Percentiles rank a stretch among this genome's conserved stretches.
These are phyloP conservation scores for Macaranga tanarius DNA, from an alignment of 441 rosid genomes.

Conservation along the genomic window DNA sequence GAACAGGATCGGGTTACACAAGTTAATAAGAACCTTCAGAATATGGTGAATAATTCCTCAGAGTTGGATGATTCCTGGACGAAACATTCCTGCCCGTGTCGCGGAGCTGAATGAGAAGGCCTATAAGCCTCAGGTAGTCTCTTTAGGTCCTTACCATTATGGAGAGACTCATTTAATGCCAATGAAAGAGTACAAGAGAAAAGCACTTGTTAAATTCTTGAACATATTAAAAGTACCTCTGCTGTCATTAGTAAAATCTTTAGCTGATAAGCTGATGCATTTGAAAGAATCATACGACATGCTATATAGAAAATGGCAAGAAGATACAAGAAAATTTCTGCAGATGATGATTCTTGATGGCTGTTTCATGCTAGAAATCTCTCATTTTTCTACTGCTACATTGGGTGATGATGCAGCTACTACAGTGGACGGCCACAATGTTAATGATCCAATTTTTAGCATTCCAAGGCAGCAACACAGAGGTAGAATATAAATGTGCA, in stretches of 20 bases:
- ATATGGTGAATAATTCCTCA: constrained; percentile 14
- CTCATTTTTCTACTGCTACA: constrained; percentile 14
- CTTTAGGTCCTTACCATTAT: constrained; percentile 48
- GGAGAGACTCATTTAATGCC: constrained; percentile 22
- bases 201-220: no score
- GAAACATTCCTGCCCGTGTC: constrained; percentile 25
- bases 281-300: constrained; percentile 36
- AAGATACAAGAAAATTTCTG: constrained; percentile 20
- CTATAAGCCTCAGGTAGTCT: constrained; percentile 38
- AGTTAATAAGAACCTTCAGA: constrained; percentile 21
- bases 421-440: neutral
- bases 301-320: constrained; percentile 27
- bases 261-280: constrained; percentile 25
- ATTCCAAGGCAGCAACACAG: no score
- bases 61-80: constrained; percentile 28
- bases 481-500: no score
- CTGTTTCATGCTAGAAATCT: constrained; percentile 53
- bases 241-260: no score
- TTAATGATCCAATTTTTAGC: constrained; percentile 46
- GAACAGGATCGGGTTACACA: constrained; percentile 22
- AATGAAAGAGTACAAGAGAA: no score
- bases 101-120: constrained; percentile 33
- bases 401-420: constrained; percentile 17
- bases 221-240: no score
- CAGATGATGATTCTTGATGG: constrained; percentile 51